phyloP scores from a whole-genome alignment of 257 asterid species.

The Petunia secreta region DNA sequence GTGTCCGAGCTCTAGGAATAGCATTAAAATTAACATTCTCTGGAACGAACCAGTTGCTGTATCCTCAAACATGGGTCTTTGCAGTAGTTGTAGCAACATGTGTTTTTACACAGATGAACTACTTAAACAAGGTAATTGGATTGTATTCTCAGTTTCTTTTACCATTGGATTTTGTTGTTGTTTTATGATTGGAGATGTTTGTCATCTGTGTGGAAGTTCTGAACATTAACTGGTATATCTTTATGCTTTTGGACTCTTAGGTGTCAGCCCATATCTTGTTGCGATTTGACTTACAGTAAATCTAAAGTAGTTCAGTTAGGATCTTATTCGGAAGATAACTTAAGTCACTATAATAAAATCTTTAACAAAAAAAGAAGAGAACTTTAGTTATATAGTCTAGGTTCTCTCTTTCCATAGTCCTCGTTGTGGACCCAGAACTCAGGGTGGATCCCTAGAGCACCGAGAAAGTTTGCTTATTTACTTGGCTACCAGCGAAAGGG shows the following conservation, averaged over 20 bases:
- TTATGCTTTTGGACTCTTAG: background rate
- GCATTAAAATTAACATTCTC: slow-evolving; percentile 52
- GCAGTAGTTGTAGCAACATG: slow-evolving; percentile 39
- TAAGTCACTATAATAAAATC: background rate
- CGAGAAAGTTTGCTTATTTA: slow-evolving; percentile 9
- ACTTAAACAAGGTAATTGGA: slow-evolving; percentile 49
- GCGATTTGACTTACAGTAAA: slow-evolving; percentile 15
- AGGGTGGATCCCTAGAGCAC: background rate
- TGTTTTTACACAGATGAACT: slow-evolving; percentile 52
- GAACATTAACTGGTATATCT: background rate
- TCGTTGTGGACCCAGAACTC: background rate
- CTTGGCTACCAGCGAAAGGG: background rate
- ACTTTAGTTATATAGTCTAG: background rate
- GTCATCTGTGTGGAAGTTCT: slow-evolving; percentile 11
- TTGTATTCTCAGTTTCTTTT: background rate
- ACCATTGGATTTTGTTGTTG: background rate
- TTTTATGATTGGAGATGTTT: background rate
- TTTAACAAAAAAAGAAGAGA: too few relatives aligned
- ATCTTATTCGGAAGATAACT: background rate
- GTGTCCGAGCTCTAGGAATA: slow-evolving; percentile 58
- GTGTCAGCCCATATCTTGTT: background rate
- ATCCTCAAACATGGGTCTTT: slow-evolving; percentile 61
- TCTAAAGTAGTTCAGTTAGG: background rate
- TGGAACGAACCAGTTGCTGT: slow-evolving; percentile 50
- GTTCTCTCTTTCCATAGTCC: slow-evolving; percentile 8